Evolutionary conservation across 768 basidiomycete species (phyloP).

Genomic region (Hysterangium stoloniferum): DNA sequence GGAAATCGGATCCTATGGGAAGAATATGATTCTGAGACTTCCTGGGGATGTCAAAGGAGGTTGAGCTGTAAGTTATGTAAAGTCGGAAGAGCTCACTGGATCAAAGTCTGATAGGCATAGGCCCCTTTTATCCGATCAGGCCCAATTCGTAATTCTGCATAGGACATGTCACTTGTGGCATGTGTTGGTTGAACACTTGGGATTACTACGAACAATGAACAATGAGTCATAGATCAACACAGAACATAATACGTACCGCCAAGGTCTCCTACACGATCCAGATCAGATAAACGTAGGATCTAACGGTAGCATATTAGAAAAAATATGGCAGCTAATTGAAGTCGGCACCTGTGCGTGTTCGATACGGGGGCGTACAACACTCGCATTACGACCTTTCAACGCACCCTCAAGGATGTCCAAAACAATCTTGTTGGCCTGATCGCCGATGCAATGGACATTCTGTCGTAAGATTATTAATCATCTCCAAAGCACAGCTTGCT

Average conservation of each 20-base stretch:
- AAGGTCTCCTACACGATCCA: neutral
- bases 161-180: slow-evolving; percentile 88
- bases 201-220: slow-evolving; percentile 46
- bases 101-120: slow-evolving; percentile 80
- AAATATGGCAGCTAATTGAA: neutral
- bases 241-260: neutral
- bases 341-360: slow-evolving; percentile 92
- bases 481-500: neutral
- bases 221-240: neutral
- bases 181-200: slow-evolving; percentile 92
- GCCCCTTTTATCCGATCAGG: slow-evolving; percentile 76
- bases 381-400: slow-evolving; percentile 37
- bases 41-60: slow-evolving; percentile 24
- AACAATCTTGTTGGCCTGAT: slow-evolving; percentile 76
- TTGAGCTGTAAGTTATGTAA: neutral
- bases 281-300: slow-evolving; percentile 1
- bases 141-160: slow-evolving; percentile 79
- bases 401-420: slow-evolving; percentile 77
- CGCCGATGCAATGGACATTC: slow-evolving; percentile 88
- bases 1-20: slow-evolving; percentile 89
- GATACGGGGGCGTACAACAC: slow-evolving; percentile 63
- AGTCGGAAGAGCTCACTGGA: slow-evolving; percentile 39
- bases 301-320: no score
- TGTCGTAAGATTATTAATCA: slow-evolving; percentile 24
- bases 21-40: slow-evolving; percentile 45